phyloP scores from a whole-genome alignment of 768 basidiomycete species.

The Daedaleopsis sinensis region DNA sequence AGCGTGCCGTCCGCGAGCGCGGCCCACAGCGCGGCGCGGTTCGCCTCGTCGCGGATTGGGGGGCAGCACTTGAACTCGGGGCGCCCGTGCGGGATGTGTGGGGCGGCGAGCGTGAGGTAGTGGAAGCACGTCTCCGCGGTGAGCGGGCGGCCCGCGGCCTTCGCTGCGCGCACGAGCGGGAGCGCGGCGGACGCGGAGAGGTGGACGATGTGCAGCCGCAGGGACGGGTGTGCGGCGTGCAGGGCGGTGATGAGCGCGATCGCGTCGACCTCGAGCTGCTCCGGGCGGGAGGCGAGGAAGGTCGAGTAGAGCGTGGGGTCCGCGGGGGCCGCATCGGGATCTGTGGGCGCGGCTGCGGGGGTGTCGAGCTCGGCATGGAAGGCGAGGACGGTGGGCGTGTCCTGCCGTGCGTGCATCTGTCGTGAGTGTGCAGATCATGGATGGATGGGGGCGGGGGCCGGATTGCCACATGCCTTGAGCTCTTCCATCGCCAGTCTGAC shows the following conservation, averaged over 20 bases:
- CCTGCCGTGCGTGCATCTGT: constrained; percentile 41
- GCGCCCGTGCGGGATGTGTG: constrained; percentile 70
- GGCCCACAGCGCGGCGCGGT: constrained; percentile 78
- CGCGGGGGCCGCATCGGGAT: constrained; percentile 19
- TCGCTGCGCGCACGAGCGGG: constrained; percentile 73
- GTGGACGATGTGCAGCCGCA: constrained; percentile 94
- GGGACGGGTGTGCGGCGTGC: constrained; percentile 59
- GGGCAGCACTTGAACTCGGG: constrained; percentile 98
- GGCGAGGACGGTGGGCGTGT: constrained; percentile 68
- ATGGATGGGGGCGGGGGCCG: no score
- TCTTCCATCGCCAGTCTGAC: constrained; percentile 70
- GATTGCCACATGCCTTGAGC: constrained; percentile 55
- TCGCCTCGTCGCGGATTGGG: constrained; percentile 77
- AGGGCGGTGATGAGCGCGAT: constrained; percentile 75
- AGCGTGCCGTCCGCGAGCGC: constrained; percentile 83
- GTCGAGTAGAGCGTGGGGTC: constrained; percentile 70
- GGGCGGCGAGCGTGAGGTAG: constrained; percentile 81
- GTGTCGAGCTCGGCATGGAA: constrained; percentile 92
- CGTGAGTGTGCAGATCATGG: not conserved
- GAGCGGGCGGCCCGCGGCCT: constrained; percentile 62
- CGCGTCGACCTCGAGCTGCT: constrained; percentile 77
- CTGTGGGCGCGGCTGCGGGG: constrained; percentile 21
- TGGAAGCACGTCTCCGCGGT: constrained; percentile 99
- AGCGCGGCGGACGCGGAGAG: constrained; percentile 87
- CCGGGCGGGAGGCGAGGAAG: constrained; percentile 85